Evolutionary conservation across 257 asterid genomes (phyloP), one percentile per base, ranked within the genome.

Genomic region (Nicotiana attenuata): DNA sequence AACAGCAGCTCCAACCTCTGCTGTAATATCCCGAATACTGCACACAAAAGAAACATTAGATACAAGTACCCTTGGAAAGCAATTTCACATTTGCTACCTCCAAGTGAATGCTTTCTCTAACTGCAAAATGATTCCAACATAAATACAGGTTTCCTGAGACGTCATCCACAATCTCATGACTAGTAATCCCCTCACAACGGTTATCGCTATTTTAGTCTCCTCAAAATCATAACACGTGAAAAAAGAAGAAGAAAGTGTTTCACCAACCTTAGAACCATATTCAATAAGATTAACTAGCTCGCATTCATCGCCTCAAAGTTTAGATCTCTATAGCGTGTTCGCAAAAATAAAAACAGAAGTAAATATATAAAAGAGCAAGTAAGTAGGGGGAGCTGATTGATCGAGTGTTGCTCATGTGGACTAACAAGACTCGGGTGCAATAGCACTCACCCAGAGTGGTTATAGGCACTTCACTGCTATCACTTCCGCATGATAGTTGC

Each of bases 1-100:
- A 82, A 96, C 98, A 38, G 97, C 97, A 57, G 98, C 99, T 82
- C 97, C 98, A 41, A 96, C 99, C 88, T 92, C 95, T 47, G 97
- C 98, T 45, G 99, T 96, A 76, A 96, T 94, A 75, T 92, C 95
- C 71, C 99, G 89, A 84, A 96, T 96, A 64, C 99, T 96, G 95
- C 82, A 84, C 63, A 50, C 16, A 75, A 9, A 80, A 81, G 71
- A 60, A 33, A 10, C 2, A 80, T 65, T 10, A 65, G n/a, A n/a
- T n/a, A n/a, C n/a, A n/a, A n/a, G 29, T 47, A 65, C n/a, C 56
- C 10, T n/a, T 33, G 15, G 76, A 38, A 4, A 75, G 63, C 45
- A 50, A 75, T 75, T 16, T 50, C 10, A 1, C 45, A 22, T 4
- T 26, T 26, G 24, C 26, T 1, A 75, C 45, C 26, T 26, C 64